phyloP scores from a whole-genome alignment of 1,284 basidiomycete genomes.

The Ceratobasidium sp. region DNA sequence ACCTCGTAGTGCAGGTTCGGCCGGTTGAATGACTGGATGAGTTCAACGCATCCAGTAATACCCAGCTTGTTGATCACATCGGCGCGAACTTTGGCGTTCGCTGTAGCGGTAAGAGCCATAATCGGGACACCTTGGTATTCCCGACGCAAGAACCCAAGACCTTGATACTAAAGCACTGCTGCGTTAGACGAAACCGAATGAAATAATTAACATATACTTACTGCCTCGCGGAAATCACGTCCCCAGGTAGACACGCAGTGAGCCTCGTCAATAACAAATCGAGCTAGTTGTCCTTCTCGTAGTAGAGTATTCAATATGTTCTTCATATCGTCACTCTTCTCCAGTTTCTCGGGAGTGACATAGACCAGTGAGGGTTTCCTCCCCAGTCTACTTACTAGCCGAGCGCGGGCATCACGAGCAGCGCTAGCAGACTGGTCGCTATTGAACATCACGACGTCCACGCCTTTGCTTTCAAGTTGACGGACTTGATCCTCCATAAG shows the following conservation, averaged over 20 bases:
- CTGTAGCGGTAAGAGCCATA: slow-evolving; percentile 97
- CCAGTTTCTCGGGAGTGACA: slow-evolving; percentile 92
- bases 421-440: slow-evolving; percentile 66
- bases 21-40: slow-evolving; percentile 92
- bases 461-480: slow-evolving; percentile 69
- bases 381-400: slow-evolving; percentile 52
- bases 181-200: slow-evolving; percentile 43
- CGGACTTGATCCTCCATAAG: slow-evolving; percentile 92
- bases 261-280: slow-evolving; percentile 97
- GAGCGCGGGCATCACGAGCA: slow-evolving; percentile 56
- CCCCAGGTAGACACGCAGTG: slow-evolving; percentile 93
- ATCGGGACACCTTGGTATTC: slow-evolving; percentile 85
- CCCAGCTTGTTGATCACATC: slow-evolving; percentile 82
- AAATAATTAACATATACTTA: slow-evolving; percentile 55
- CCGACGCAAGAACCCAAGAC: slow-evolving; percentile 73
- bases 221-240: slow-evolving; percentile 80
- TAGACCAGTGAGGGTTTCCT: slow-evolving; percentile 79
- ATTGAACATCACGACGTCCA: slow-evolving; percentile 80
- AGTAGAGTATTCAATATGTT: slow-evolving; percentile 70
- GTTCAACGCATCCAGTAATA: slow-evolving; percentile 68
- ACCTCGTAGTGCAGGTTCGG: slow-evolving; percentile 89
- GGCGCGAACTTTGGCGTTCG: slow-evolving; percentile 76
- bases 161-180: slow-evolving; percentile 65
- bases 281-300: slow-evolving; percentile 68
- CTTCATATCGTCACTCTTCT: slow-evolving; percentile 68